phyloP scores from a whole-genome alignment of 345 rosid species.

The Eucalyptus viminalis region DNA sequence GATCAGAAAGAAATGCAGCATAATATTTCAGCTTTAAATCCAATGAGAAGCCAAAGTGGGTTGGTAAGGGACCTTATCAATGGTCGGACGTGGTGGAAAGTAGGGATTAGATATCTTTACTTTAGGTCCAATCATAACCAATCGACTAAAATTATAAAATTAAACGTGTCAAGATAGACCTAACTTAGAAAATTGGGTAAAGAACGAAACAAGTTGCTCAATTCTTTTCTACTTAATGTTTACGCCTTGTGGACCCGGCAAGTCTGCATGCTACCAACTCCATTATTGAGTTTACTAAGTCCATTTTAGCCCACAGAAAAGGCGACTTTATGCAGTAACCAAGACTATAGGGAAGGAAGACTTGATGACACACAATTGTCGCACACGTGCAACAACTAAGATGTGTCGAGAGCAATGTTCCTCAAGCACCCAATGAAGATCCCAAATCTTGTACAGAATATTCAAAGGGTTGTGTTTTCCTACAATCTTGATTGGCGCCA shows the following conservation, averaged over 20 bases:
- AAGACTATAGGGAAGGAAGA: neutral
- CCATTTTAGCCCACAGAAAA: neutral
- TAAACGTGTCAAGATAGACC: neutral
- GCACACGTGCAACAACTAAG: neutral
- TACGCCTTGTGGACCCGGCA: neutral
- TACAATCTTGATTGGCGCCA: neutral
- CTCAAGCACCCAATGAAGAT: neutral
- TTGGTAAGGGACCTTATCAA: neutral
- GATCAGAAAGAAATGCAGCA: neutral
- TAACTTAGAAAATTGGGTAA: neutral
- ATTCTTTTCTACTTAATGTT: neutral
- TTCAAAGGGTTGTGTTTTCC: neutral
- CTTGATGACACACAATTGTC: neutral
- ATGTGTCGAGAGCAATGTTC: neutral
- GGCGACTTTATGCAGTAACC: neutral
- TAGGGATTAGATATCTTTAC: neutral
- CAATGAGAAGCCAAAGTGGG: neutral
- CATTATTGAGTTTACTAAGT: neutral
- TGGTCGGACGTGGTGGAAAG: neutral
- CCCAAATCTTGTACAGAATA: neutral
- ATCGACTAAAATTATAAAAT: neutral
- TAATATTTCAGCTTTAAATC: neutral
- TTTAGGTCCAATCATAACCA: neutral
- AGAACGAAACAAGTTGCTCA: neutral
- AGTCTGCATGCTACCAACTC: neutral